Percentiles rank a stretch among this genome's conserved stretches.
These are phyloP conservation scores for Fusarium gaditjirri DNA, from an alignment of 2,329 filamentous ascomycete species.

Conservation along the genomic window DNA sequence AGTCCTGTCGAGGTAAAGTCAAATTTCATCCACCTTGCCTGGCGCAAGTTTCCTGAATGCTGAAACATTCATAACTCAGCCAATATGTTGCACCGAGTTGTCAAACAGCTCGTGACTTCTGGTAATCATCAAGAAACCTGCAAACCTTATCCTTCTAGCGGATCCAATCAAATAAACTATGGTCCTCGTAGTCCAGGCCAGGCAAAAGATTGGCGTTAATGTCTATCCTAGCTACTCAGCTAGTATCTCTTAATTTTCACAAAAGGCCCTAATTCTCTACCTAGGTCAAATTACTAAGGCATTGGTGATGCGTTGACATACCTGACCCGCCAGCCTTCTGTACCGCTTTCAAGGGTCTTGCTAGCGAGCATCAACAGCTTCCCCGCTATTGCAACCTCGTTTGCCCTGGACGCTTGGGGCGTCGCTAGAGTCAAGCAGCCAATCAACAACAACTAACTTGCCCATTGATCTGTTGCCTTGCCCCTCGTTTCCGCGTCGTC, in stretches of 20 bases:
- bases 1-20: constrained; percentile 31
- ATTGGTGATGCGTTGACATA: constrained; percentile 22
- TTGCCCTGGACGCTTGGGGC: constrained; percentile 17
- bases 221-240: not conserved
- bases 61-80: constrained; percentile 24
- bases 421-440: not conserved
- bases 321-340: not conserved
- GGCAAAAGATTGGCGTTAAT: not conserved
- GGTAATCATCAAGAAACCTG: not conserved
- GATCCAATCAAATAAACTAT: not conserved
- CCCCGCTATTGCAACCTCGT: constrained; percentile 20
- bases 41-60: constrained; percentile 2
- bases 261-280: not conserved
- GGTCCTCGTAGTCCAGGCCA: not conserved
- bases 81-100: not conserved
- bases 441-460: constrained; percentile 18
- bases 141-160: constrained; percentile 2
- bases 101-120: constrained; percentile 3
- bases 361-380: constrained; percentile 12
- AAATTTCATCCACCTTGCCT: not conserved
- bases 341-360: constrained; percentile 29
- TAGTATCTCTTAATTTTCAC: constrained; percentile 1
- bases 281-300: constrained; percentile 10
- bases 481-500: constrained; percentile 39
- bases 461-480: constrained; percentile 28